Evolutionary conservation across 176 grass and related monocot species (phyloP).

Genomic region (Cocos nucifera): DNA sequence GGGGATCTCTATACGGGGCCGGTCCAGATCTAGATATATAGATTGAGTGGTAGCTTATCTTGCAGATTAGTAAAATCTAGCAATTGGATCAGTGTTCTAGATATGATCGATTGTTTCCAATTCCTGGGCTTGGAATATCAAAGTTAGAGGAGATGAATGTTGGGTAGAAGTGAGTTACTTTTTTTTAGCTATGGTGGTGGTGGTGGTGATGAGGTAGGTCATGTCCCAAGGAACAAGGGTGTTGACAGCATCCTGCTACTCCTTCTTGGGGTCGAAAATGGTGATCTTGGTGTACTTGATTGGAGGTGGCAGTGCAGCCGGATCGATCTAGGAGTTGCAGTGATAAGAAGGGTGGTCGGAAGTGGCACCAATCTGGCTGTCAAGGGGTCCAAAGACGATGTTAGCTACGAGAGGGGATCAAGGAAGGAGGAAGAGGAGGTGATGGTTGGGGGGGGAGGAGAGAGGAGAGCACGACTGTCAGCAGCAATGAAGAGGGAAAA

Average conservation of each 20-base stretch:
- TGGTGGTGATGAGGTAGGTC: constrained; percentile 55
- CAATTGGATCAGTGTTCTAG: too few species aligned
- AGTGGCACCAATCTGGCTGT: constrained; percentile 23
- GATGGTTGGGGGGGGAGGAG: constrained; percentile 29
- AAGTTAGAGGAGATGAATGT: too few species aligned
- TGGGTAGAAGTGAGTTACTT: constrained; percentile 20
- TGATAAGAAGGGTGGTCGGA: background rate
- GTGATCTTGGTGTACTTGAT: constrained; percentile 42
- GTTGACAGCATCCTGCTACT: constrained; percentile 48
- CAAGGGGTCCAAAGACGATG: constrained; percentile 43
- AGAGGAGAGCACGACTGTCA: constrained; percentile 22
- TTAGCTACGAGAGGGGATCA: constrained; percentile 83
- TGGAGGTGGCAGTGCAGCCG: constrained; percentile 22
- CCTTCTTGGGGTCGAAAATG: constrained; percentile 63
- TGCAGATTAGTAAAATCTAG: too few species aligned
- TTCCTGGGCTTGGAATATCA: too few species aligned
- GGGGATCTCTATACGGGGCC: too few species aligned
- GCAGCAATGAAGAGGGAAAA: constrained; percentile 24
- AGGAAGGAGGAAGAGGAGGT: constrained; percentile 62
- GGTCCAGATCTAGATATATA: too few species aligned
- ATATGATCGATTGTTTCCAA: too few species aligned
- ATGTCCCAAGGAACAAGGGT: constrained; percentile 49
- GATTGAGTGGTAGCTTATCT: too few species aligned
- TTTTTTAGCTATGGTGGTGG: too few species aligned
- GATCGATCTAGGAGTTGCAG: constrained; percentile 39